Evolutionary conservation across 257 asterid genomes (phyloP), one percentile per base, ranked within the genome.

Genomic region (Eustoma russellianum): DNA sequence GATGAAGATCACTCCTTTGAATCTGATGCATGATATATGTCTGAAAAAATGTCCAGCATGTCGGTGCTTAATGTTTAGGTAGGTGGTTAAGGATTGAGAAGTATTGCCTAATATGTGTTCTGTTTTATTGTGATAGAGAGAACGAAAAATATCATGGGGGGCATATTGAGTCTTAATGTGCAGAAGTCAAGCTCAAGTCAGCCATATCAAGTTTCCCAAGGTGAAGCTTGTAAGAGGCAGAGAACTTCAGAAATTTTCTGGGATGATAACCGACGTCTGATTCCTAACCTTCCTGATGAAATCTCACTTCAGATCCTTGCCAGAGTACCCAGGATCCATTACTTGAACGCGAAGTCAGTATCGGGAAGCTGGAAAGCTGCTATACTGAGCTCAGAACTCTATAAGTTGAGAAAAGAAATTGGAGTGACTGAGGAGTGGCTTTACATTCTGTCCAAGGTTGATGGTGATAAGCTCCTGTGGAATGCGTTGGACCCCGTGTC

Each of bases 261-360:
- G 95, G 94, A 83, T 52, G 92, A 85, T 12, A 67, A 66, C 34
- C 77, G 79, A 9, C 63, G 82, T 15, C 69, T 87, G 43, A 77
- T 87, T 55, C 93, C 94, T 7, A 79, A 70, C 76, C 82, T 87
- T 30, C 96, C 96, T 30, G 94, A 87, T 62, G 96, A 87, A 68
- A 72, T 87, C 63, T 81, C 96, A 2, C 69, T 87, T 58, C 93
- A 84, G 68, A 79, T 87, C 62, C 89, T 87, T 49, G 94, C 96
- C 41, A 70, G 94, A 16, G 69, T 87, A 45, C 95, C 97, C 12
- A 70, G 94, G 57, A 66, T 71, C 41, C 58, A 56, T 17, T 80
- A 85, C 60, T 63, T 72, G 53, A 72, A 68, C 46, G 91, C 74
- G 17, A 88, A 80, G 71, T 65, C 54, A 50, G 97, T 88, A 50